phyloP scores from a whole-genome alignment of 179 eudicot genomes.

The Silene coronaria region DNA sequence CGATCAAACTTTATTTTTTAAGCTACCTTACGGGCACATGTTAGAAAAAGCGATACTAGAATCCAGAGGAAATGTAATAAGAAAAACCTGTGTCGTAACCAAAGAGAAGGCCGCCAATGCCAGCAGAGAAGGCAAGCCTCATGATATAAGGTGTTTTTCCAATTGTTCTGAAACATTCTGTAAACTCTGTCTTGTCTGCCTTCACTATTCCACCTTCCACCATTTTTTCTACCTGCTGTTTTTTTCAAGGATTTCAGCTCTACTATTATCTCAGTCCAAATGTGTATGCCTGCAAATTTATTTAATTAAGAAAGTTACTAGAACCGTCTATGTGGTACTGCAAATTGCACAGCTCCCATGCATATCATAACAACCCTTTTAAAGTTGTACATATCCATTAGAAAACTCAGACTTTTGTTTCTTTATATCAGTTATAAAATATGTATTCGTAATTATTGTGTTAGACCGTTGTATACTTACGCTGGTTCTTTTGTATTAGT shows the following conservation, averaged over 20 bases:
- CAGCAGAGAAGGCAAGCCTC: slow-evolving; percentile 81
- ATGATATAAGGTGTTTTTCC: slow-evolving; percentile 63
- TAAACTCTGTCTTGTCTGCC: slow-evolving; percentile 58
- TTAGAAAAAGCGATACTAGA: too few relatives aligned
- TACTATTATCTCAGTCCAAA: too few relatives aligned
- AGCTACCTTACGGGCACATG: too few relatives aligned
- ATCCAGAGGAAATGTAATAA: too few relatives aligned
- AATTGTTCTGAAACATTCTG: slow-evolving; percentile 62
- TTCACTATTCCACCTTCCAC: slow-evolving; percentile 61
- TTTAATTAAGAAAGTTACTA: neutral
- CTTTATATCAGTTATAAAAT: neutral
- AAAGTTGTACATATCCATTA: neutral
- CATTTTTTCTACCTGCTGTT: slow-evolving; percentile 28
- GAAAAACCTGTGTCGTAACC: slow-evolving; percentile 83
- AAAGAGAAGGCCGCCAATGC: slow-evolving; percentile 89
- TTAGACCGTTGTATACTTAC: too few relatives aligned
- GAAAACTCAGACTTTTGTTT: neutral
- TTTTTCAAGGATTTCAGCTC: neutral
- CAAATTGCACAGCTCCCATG: neutral
- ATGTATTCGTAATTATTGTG: neutral
- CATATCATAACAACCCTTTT: neutral
- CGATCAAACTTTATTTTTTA: too few relatives aligned
- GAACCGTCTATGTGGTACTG: neutral
- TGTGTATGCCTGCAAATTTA: neutral
- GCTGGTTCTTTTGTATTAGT: too few relatives aligned